Evolutionary conservation across 2,329 filamentous ascomycete species (phyloP).

Genomic region (Penicillium sp.): DNA sequence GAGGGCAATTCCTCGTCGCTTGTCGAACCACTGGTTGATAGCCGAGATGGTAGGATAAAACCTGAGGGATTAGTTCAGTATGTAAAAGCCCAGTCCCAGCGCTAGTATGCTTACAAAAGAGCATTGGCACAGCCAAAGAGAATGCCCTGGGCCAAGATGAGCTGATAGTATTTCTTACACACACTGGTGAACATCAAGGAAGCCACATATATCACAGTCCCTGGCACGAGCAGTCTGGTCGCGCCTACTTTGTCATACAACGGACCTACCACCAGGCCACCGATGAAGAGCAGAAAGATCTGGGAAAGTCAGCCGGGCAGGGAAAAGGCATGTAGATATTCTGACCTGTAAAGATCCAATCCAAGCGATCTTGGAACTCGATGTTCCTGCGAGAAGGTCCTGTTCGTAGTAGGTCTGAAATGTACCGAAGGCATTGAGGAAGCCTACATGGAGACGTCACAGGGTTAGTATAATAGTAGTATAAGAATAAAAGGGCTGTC

Average conservation of each 20-base stretch:
- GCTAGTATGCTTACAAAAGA: neutral
- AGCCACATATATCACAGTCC: conserved; percentile 36
- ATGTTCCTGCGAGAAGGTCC: conserved; percentile 16
- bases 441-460: conserved; percentile 4
- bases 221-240: conserved; percentile 33
- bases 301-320: conserved; percentile 22
- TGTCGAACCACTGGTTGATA: conserved; percentile 51
- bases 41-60: conserved; percentile 24
- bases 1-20: conserved; percentile 49
- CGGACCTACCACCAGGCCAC: conserved; percentile 41
- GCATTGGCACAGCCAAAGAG: conserved; percentile 41
- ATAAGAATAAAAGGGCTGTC: too few relatives aligned
- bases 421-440: conserved; percentile 19
- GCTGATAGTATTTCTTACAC: conserved; percentile 39
- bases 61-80: too few relatives aligned
- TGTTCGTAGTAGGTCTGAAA: conserved; percentile 23
- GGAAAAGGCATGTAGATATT: neutral
- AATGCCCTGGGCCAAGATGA: conserved; percentile 43
- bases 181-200: conserved; percentile 44
- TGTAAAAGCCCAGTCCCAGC: too few relatives aligned
- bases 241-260: conserved; percentile 44
- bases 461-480: too few relatives aligned
- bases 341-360: conserved; percentile 32
- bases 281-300: conserved; percentile 40
- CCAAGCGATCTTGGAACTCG: conserved; percentile 39